Evolutionary conservation across 2,329 filamentous ascomycete species (phyloP), one percentile per base, ranked within the genome.

Genomic region (Orbilia quercus): DNA sequence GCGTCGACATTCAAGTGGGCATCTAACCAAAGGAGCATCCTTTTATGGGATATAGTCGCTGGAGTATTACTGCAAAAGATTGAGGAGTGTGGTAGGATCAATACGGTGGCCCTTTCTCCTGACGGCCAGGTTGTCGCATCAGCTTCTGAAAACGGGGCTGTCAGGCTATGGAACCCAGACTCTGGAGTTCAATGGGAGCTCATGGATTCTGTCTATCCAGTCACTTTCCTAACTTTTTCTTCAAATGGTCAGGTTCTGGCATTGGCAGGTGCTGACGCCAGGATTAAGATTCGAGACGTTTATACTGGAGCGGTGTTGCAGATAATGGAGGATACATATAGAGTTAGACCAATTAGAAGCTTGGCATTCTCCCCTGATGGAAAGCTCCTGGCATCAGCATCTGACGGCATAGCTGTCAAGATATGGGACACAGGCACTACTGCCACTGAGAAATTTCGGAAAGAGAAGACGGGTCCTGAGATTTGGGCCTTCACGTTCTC

Each of bases 261-360:
- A 4, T 78, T 75, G 5, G 67, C 14, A 2, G 77, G 65, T 1
- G 0, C 4, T 1, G 71, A 78, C 34, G 74, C 28, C 2, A 79
- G 51, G 0, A 36, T 55, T 18, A 22, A 18, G 45, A 7, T 44
- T 6, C 42, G 16, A 20, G 48, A 54, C 18, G 18, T 28, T 5
- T 18, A n/a, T 6, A 55, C 54, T 2, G 54, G 54, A 31, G 18
- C 38, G 4, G 11, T 25, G 14, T 38, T 54, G 23, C 31, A 25
- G 25, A 77, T 51, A 74, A 78, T 18, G 55, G 75, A 34, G 76
- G 76, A n/a, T 9, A 75, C 25, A 80, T 54, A 75, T 63, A 2
- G 50, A 34, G n/a, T n/a, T n/a, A n/a, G n/a, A n/a, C n/a, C n/a
- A 12, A 42, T 28, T 16, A 22, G 12, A 31, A n/a, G n/a, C n/a